Evolutionary conservation across 192 early-diverging fungal genomes (phyloP), one percentile per base, ranked within the genome.

Genomic region (Backusella tuberculispora): DNA sequence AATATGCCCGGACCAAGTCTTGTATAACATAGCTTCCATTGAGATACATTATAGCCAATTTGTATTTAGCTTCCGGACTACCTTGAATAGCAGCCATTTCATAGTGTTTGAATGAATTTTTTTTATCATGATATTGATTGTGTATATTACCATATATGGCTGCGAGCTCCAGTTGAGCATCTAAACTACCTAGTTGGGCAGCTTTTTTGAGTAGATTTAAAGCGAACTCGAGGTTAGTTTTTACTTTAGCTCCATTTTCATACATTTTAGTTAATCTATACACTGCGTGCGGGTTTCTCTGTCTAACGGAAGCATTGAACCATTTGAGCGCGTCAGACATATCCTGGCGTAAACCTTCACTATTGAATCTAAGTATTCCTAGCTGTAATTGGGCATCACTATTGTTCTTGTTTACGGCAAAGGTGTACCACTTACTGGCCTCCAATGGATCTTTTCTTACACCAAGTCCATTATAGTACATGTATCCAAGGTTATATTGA

Each of bases 21-120:
- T 73, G 46, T 56, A 60, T 42, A 72, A 69, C 78, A n/a, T n/a
- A n/a, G 75, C 80, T 13, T 46, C 72, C 37, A 70, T 46, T 2
- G 2, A 69, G 8, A 69, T 15, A 44, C 21, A 42, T 17, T 34
- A 13, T 14, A 5, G 65, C 15, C 14, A n/a, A 2, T 29, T 43
- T n/a, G 41, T 21, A 42, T 69, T 26, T 44, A n/a, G 40, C 24
- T 19, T 21, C 67, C 1, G 24, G 0, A 26, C n/a, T 44, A 19
- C 24, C 24, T 7, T 69, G 21, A 2, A 6, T 6, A 6, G 74
- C 70, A 21, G 71, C 71, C 42, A 67, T 73, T 50, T 66, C 26
- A 66, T 72, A 80, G 37, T 76, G 76, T 3, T 38, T 34, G 47
- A 73, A 72, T 1, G 79, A 74, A 73, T 0, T 34, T 34, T 34